Percentiles rank a stretch among this genome's conserved stretches.
phyloP scores from a whole-genome alignment of 1,139 yeast species.

The Yamadazyma atmosphaerica region DNA sequence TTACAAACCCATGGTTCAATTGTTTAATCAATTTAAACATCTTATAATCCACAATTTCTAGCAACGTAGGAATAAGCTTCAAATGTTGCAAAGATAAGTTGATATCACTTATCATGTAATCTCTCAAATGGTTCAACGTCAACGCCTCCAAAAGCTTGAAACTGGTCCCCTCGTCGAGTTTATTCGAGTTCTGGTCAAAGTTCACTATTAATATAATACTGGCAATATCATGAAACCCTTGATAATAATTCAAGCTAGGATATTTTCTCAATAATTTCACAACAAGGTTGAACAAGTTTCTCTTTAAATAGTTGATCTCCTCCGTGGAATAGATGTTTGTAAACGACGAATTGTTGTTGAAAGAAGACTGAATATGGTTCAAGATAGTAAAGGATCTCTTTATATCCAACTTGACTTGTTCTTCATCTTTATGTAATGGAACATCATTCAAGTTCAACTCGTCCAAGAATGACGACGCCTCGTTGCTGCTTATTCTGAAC shows the following conservation, averaged over 20 bases:
- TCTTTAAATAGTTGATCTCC: slow-evolving; percentile 37
- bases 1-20: slow-evolving; percentile 29
- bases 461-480: slow-evolving; percentile 9
- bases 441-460: slow-evolving; percentile 28
- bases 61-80: slow-evolving; percentile 60
- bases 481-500: slow-evolving; percentile 2
- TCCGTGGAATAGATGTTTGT: slow-evolving; percentile 34
- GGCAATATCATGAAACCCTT: slow-evolving; percentile 90
- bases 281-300: slow-evolving; percentile 48
- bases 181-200: slow-evolving; percentile 21
- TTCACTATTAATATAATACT: slow-evolving; percentile 63
- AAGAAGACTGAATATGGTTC: slow-evolving; percentile 27
- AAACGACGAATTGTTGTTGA: slow-evolving; percentile 25
- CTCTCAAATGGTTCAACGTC: slow-evolving; percentile 68
- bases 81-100: slow-evolving; percentile 67
- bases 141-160: slow-evolving; percentile 55
- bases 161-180: slow-evolving; percentile 38
- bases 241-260: slow-evolving; percentile 74
- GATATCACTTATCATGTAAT: slow-evolving; percentile 77
- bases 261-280: slow-evolving; percentile 56
- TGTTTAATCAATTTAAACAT: slow-evolving; percentile 51
- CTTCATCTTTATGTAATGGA: slow-evolving; percentile 65
- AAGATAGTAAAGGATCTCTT: slow-evolving; percentile 62
- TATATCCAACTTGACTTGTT: slow-evolving; percentile 77
- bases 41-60: slow-evolving; percentile 49